Conservation (phyloP, 805 yeast species). For the Monosporozyma servazzii region DNA sequence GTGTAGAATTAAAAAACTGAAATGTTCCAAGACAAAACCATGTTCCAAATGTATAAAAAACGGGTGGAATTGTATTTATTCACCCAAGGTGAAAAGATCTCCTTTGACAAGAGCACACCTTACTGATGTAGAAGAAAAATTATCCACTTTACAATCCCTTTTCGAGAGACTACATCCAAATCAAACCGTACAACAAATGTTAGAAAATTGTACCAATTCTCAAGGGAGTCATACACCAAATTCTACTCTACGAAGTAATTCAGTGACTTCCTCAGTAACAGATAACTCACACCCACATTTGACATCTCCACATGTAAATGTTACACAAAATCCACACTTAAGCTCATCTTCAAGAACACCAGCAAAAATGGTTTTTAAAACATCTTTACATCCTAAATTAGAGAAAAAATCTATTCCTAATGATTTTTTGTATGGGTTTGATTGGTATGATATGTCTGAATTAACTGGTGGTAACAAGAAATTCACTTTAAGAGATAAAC, state of each 20-base stretch:
- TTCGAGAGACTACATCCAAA: slow-evolving; percentile 38
- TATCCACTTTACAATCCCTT: slow-evolving; percentile 38
- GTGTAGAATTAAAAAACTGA: slow-evolving; percentile 69
- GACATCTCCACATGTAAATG: background rate
- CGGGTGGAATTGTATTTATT: slow-evolving; percentile 65
- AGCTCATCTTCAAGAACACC: background rate
- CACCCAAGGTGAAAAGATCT: slow-evolving; percentile 69
- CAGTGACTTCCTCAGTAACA: background rate
- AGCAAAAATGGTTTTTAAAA: background rate
- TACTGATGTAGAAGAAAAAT: slow-evolving; percentile 61
- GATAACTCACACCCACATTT: background rate
- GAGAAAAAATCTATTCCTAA: slow-evolving; percentile 2
- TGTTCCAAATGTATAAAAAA: slow-evolving; percentile 69
- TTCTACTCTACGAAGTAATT: background rate
- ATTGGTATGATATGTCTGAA: slow-evolving; percentile 41
- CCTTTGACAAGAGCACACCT: slow-evolving; percentile 76
- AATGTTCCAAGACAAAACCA: slow-evolving; percentile 73
- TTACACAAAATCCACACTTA: background rate
- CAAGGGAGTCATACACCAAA: background rate
- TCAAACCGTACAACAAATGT: slow-evolving; percentile 34
- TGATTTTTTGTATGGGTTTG: slow-evolving; percentile 36
- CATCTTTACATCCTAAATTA: background rate
- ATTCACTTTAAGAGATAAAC: background rate
- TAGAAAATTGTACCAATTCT: background rate
- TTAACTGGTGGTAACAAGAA: background rate